Conservation (phyloP, 1,284 basidiomycete species). For the Leccinum pachyderme region DNA sequence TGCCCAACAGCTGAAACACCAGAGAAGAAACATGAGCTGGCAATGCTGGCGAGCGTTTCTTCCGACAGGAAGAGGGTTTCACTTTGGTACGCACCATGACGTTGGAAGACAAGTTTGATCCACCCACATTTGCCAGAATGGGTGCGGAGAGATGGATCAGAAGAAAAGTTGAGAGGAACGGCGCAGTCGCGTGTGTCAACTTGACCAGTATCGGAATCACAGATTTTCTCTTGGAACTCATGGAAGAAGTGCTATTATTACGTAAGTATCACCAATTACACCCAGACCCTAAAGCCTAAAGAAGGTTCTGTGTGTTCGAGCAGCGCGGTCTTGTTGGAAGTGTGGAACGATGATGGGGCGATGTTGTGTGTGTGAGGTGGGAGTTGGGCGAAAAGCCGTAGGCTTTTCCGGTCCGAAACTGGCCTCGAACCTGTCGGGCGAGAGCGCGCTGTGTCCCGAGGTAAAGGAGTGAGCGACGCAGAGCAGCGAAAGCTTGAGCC, state of each 20-base stretch:
- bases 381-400: no score
- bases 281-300: no score
- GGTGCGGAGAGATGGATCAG: slow-evolving; percentile 71
- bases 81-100: slow-evolving; percentile 54
- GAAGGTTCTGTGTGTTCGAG: no score
- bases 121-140: slow-evolving; percentile 61
- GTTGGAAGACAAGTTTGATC: slow-evolving; percentile 60
- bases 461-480: no score
- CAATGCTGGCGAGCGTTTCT: neutral
- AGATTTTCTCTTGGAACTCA: slow-evolving; percentile 2
- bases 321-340: no score
- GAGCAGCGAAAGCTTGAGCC: no score
- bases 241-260: neutral
- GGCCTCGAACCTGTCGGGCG: no score
- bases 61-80: neutral
- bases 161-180: slow-evolving; percentile 62
- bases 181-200: slow-evolving; percentile 53
- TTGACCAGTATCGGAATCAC: slow-evolving; percentile 37
- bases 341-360: no score
- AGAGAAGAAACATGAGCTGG: neutral
- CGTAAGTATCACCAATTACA: no score
- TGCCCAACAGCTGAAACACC: slow-evolving; percentile 57
- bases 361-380: no score
- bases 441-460: no score
- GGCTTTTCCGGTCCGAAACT: no score